These are phyloP conservation scores for Mayamaea pseudoterrestris DNA, from an alignment of 108 stramenopile genomes.

Conservation along the genomic window DNA sequence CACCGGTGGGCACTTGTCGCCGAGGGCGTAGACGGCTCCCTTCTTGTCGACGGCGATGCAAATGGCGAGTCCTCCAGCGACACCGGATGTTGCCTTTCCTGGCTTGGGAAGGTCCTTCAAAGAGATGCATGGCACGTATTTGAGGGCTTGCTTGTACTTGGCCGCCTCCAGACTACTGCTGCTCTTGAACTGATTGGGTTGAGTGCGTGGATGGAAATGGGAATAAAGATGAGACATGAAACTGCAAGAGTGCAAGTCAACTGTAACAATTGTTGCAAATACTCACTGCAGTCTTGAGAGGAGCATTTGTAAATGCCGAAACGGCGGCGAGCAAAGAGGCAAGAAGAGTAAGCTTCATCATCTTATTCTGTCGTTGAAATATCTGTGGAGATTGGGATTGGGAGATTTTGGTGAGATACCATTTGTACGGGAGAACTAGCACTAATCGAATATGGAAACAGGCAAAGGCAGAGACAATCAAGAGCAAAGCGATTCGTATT, in stretches of 20 bases:
- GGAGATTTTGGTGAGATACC: no score
- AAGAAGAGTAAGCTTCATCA: conserved; percentile 68
- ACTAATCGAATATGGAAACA: no score
- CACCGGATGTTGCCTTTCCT: conserved; percentile 82
- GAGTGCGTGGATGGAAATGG: no score
- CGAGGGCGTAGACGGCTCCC: conserved; percentile 88
- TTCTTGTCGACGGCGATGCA: conserved; percentile 92
- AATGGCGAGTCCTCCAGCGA: conserved; percentile 89
- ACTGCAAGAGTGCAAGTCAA: neutral
- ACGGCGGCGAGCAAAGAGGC: conserved; percentile 43
- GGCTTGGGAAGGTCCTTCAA: conserved; percentile 75
- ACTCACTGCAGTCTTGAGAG: conserved; percentile 29
- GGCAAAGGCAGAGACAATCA: no score
- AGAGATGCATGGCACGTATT: conserved; percentile 80
- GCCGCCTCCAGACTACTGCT: conserved; percentile 46
- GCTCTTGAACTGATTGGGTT: conserved; percentile 37
- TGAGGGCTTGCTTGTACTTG: conserved; percentile 34
- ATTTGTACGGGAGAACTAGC: no score
- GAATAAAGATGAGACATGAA: neutral
- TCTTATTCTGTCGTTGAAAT: no score
- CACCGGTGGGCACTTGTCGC: conserved; percentile 94
- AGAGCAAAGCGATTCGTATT: no score
- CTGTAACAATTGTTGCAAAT: neutral
- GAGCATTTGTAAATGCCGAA: conserved; percentile 45
- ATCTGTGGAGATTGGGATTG: no score